Conservation (phyloP, 768 basidiomycete species). For the Hortiboletus flavorubellus region DNA sequence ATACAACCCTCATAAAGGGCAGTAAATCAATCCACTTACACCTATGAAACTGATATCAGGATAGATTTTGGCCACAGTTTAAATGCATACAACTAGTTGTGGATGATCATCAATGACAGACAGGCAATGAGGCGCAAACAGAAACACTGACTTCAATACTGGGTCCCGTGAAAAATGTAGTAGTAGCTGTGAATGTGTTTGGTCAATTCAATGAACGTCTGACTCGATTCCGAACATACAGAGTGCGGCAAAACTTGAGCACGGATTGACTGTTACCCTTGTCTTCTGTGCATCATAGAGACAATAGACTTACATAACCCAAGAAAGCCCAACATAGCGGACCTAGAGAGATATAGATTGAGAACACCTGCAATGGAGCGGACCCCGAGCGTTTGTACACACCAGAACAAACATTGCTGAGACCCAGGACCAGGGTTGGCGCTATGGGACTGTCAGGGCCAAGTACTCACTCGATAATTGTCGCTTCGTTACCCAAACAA, state of each 20-base stretch:
- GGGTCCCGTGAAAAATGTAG: slow-evolving; percentile 2
- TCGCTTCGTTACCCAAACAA: slow-evolving; percentile 9
- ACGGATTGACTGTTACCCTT: not conserved
- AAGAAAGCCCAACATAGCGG: slow-evolving; percentile 2
- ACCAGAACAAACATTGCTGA: slow-evolving; percentile 5
- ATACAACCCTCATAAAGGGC: too few relatives aligned
- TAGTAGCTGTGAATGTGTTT: not conserved
- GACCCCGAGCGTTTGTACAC: not conserved
- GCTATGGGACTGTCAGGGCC: not conserved
- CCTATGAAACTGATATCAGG: too few relatives aligned
- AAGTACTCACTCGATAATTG: not conserved
- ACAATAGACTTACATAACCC: not conserved
- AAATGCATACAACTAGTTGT: not conserved
- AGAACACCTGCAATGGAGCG: not conserved
- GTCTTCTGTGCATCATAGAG: too few relatives aligned
- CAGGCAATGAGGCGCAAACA: too few relatives aligned
- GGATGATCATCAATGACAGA: not conserved
- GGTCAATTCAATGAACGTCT: not conserved
- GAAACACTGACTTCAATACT: not conserved
- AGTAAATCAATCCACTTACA: too few relatives aligned
- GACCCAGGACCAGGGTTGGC: slow-evolving; percentile 5
- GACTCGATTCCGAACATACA: not conserved
- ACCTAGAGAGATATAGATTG: not conserved
- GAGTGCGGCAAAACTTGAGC: not conserved
- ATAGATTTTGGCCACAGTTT: too few relatives aligned